phyloP scores from a whole-genome alignment of 192 early-diverging fungal species.

The Rhizophagus prolifer region DNA sequence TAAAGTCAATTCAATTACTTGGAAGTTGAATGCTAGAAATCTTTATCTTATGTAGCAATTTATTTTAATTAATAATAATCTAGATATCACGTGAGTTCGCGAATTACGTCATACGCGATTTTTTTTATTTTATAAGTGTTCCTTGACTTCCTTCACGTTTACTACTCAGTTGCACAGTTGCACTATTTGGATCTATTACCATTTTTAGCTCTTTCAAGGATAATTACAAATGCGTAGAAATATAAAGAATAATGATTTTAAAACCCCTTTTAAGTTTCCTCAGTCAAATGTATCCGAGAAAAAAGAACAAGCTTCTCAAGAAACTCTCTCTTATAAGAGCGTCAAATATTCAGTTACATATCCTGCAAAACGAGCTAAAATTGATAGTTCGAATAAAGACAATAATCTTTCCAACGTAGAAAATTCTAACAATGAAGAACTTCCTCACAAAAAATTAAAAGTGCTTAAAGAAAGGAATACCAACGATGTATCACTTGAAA shows the following conservation, averaged over 20 bases:
- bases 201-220: no score
- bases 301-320: neutral
- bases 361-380: neutral
- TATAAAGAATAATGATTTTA: neutral
- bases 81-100: no score
- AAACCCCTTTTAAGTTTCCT: neutral
- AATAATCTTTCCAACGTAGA: neutral
- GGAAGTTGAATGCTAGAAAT: no score
- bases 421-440: neutral
- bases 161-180: no score
- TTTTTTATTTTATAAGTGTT: no score
- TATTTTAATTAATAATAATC: no score
- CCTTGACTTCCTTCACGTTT: no score
- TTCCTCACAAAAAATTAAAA: neutral
- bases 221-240: neutral
- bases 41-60: no score
- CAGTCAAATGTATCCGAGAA: neutral
- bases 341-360: neutral
- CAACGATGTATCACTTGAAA: neutral
- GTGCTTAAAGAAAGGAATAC: neutral
- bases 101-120: no score
- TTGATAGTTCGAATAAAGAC: neutral
- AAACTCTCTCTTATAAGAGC: neutral
- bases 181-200: no score
- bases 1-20: no score